Percentiles rank a stretch among this genome's conserved stretches.
Conservation (phyloP, 345 rosid genomes). For the Aurinia saxatilis region DNA sequence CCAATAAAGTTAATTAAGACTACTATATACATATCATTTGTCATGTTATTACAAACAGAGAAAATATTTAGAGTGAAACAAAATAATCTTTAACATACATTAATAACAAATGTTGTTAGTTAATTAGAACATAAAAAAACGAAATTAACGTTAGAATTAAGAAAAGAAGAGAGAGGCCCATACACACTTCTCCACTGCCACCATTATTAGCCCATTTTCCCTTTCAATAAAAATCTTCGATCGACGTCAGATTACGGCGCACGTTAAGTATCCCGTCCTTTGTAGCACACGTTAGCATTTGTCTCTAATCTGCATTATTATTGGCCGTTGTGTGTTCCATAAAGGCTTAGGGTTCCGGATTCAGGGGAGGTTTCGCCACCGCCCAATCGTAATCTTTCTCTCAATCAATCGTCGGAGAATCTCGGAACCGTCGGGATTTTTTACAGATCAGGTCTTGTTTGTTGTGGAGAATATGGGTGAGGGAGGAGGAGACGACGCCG, state of each 20-base stretch:
- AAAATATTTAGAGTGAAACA: too few species aligned
- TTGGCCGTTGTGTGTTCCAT: conserved; percentile 18
- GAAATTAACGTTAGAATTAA: too few species aligned
- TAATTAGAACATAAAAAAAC: background rate
- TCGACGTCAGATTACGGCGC: conserved; percentile 22
- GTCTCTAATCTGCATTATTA: conserved; percentile 9
- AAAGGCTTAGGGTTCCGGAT: conserved; percentile 29
- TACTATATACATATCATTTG: too few species aligned
- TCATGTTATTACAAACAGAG: too few species aligned
- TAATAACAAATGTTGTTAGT: too few species aligned
- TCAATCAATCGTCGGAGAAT: conserved; percentile 17
- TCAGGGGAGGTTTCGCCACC: conserved; percentile 26
- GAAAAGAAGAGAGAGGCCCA: background rate
- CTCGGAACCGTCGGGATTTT: conserved; percentile 19
- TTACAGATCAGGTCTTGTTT: conserved; percentile 24
- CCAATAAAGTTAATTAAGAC: too few species aligned
- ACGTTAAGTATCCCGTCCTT: conserved; percentile 19
- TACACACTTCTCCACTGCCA: background rate
- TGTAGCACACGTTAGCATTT: conserved; percentile 31
- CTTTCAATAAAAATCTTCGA: background rate
- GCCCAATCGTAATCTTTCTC: background rate
- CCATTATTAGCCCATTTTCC: background rate
- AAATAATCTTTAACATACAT: too few species aligned
- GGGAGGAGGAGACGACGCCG: conserved; percentile 31
- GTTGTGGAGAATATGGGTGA: conserved; percentile 46